Conservation (phyloP, 495 filamentous ascomycete species). For the Bacidia gigantensis region DNA sequence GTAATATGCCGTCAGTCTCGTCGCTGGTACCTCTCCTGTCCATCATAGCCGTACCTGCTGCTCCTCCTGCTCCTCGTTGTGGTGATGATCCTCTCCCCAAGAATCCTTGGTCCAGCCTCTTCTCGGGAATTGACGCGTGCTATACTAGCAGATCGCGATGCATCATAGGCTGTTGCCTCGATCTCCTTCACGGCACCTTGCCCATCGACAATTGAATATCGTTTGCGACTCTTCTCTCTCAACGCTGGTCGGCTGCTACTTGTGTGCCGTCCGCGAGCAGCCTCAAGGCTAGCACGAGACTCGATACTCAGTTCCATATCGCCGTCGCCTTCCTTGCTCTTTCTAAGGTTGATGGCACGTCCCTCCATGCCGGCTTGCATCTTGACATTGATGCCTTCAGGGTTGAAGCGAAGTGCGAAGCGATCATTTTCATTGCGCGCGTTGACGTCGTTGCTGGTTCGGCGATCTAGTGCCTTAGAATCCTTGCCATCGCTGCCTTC, state of each 20-base stretch:
- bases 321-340: slow-evolving; percentile 35
- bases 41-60: slow-evolving; percentile 11
- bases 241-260: not conserved
- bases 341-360: slow-evolving; percentile 78
- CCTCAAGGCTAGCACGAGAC: not conserved
- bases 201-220: slow-evolving; percentile 12
- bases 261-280: not conserved
- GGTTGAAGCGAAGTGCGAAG: slow-evolving; percentile 14
- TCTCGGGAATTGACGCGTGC: not conserved
- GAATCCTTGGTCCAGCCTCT: slow-evolving; percentile 1
- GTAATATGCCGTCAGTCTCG: not conserved
- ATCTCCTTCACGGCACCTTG: slow-evolving; percentile 10
- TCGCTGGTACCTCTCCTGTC: not conserved
- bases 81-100: slow-evolving; percentile 9
- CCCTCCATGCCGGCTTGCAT: slow-evolving; percentile 89
- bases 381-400: slow-evolving; percentile 78
- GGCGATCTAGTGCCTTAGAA: not conserved
- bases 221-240: slow-evolving; percentile 11
- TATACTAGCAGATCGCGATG: not conserved
- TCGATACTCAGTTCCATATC: slow-evolving; percentile 16
- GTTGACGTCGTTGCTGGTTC: slow-evolving; percentile 12
- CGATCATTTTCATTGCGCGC: slow-evolving; percentile 8
- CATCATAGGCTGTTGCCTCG: not conserved
- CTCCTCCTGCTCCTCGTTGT: slow-evolving; percentile 12
- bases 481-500: slow-evolving; percentile 17